Base-by-base conservation (phyloP, 2,329 filamentous ascomycete species). In the Gnomoniopsis smithogilvyi region DNA sequence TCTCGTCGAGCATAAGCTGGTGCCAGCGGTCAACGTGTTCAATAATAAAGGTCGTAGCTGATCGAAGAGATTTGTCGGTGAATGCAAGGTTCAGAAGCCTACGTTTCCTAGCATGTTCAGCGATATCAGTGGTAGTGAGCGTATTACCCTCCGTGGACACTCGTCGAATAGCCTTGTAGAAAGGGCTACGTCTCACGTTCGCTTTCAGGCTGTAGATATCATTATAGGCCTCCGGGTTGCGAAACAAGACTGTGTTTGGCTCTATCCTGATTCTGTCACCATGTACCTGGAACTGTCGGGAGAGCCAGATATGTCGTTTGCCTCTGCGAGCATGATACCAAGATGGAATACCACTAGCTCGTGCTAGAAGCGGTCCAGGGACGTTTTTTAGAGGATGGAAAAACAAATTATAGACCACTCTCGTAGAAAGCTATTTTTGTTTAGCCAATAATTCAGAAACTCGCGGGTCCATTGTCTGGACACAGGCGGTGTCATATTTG, bases 1-100 rank as follows among this genome's bases (percentile, higher is more conserved):
- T 51, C 4, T 59, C 33, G 14, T 66, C 50, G 1, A 50, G 17
- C 12, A 67, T 46, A 7, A 66, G 33, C 19, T 67, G 43, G 53
- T 58, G 54, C 67, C 67, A 69, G 8, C 67, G 63, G 50, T 68
- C 64, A 6, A 66, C 45, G 54, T 69, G 62, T 22, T 57, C 43
- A 15, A 57, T 54, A 0, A 69, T 62, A 22, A 69, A 67, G 6
- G 7, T 22, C 1, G 59, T 63, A 3, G 60, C 62, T 10, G 66
- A 61, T 6, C 54, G 58, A 3, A 66, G 10, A 4, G 66, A 64
- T 21, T 63, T 64, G 0, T 68, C 66, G 17, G 65, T 67, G 33
- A 69, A 69, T 34, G 56, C 51, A 0, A 59, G n/a, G 38, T 61
- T 62, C 10, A 69, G 62, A 3, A 64, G 22, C 46, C 59, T 66